These are phyloP conservation scores for Starmerella vaccinii DNA, from an alignment of 805 yeast species.

Conservation along the genomic window DNA sequence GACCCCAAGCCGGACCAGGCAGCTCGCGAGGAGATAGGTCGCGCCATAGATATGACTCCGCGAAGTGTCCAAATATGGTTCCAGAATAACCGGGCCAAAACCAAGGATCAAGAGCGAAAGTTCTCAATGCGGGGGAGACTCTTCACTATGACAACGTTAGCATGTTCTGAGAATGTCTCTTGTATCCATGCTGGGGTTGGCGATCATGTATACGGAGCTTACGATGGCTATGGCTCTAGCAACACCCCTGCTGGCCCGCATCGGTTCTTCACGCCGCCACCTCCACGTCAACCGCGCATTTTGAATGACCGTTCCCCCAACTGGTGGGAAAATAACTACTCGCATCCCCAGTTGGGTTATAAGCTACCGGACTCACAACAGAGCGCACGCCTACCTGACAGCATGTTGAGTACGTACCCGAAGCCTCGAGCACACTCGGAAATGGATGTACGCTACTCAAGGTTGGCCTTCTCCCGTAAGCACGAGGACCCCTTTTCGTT, in stretches of 20 bases:
- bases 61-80: conserved; percentile 89
- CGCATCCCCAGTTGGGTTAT: not conserved
- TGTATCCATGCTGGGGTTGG: conserved; percentile 14
- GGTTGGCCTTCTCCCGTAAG: not conserved
- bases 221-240: not conserved
- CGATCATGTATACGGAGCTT: not conserved
- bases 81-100: conserved; percentile 57
- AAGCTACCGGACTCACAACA: not conserved
- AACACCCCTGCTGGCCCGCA: not conserved
- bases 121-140: not conserved
- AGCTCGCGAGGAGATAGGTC: conserved; percentile 42
- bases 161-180: conserved; percentile 12
- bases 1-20: conserved; percentile 58
- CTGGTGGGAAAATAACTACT: not conserved
- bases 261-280: not conserved
- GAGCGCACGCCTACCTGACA: not conserved
- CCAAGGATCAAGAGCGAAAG: conserved; percentile 32
- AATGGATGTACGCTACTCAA: not conserved
- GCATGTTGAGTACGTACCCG: not conserved
- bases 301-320: not conserved
- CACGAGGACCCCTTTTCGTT: not conserved
- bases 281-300: not conserved
- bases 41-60: conserved; percentile 70
- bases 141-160: conserved; percentile 3
- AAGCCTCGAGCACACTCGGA: not conserved